phyloP scores from a whole-genome alignment of 352 stramenopile genomes.

The Pythium folliculosum region DNA sequence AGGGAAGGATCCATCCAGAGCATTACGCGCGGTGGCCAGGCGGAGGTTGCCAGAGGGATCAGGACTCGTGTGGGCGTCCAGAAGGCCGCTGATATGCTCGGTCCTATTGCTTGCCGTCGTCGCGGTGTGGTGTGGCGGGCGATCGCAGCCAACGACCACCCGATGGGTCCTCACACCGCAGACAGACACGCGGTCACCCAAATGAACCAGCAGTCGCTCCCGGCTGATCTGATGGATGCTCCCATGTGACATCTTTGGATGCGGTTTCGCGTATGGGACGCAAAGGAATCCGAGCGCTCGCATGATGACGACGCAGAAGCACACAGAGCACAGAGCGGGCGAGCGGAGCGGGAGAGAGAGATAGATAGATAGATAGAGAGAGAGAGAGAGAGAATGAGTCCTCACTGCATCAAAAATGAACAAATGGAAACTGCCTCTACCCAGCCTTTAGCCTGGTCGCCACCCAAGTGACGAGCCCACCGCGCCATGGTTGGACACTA shows the following conservation, averaged over 20 bases:
- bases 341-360: too few species aligned
- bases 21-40: background rate
- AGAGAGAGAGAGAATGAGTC: slow-evolving; percentile 5
- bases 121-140: too few species aligned
- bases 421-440: slow-evolving; percentile 25
- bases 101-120: too few species aligned
- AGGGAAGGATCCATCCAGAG: slow-evolving; percentile 1
- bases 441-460: background rate
- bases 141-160: too few species aligned
- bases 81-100: too few species aligned
- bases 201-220: too few species aligned
- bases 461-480: background rate
- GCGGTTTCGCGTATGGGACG: background rate
- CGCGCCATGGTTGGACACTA: too few species aligned
- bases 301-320: background rate
- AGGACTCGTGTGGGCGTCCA: too few species aligned
- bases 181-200: too few species aligned
- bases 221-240: too few species aligned
- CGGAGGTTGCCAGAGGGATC: too few species aligned
- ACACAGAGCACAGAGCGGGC: background rate
- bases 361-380: background rate
- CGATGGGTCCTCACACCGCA: too few species aligned
- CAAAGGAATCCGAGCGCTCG: background rate
- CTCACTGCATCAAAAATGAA: slow-evolving; percentile 14
- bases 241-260: background rate